A percentile compares a stretch with the other conserved stretches of the same genome.
Evolutionary conservation across 2,329 filamentous ascomycete genomes (phyloP).

Genomic region (Rutstroemia sp.): DNA sequence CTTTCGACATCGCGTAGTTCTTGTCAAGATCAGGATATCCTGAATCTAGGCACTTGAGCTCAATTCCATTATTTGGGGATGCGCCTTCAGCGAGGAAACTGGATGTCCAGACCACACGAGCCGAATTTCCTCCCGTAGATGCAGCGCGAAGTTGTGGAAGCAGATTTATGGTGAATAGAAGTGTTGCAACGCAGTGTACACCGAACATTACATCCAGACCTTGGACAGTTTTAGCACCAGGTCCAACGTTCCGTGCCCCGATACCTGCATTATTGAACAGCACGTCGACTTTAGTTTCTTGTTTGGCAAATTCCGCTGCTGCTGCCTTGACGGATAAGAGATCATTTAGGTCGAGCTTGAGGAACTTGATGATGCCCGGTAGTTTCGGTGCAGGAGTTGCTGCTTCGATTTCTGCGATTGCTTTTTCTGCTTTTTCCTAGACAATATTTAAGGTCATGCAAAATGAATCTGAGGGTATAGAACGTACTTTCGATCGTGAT

Average conservation of each 20-base stretch:
- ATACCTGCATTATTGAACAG: constrained; percentile 33
- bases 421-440: constrained; percentile 30
- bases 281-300: constrained; percentile 31
- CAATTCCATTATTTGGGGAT: background rate
- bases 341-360: constrained; percentile 32
- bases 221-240: constrained; percentile 27
- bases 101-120: background rate
- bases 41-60: background rate
- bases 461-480: background rate
- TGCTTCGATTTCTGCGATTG: constrained; percentile 32
- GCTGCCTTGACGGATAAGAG: constrained; percentile 31
- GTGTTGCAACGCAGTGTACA: constrained; percentile 29
- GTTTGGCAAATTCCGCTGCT: constrained; percentile 28
- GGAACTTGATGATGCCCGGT: constrained; percentile 28
- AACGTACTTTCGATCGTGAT: constrained; percentile 23
- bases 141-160: constrained; percentile 8
- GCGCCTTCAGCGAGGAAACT: background rate
- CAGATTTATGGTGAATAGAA: constrained; percentile 27
- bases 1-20: constrained; percentile 15
- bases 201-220: constrained; percentile 16
- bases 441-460: constrained; percentile 13
- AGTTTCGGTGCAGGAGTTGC: constrained; percentile 16
- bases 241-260: background rate
- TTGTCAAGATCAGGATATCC: background rate
- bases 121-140: background rate